Percentiles rank a stretch among this genome's conserved stretches.
These are phyloP conservation scores for Pythium aristosporum DNA, from an alignment of 352 stramenopile species.

Conservation along the genomic window DNA sequence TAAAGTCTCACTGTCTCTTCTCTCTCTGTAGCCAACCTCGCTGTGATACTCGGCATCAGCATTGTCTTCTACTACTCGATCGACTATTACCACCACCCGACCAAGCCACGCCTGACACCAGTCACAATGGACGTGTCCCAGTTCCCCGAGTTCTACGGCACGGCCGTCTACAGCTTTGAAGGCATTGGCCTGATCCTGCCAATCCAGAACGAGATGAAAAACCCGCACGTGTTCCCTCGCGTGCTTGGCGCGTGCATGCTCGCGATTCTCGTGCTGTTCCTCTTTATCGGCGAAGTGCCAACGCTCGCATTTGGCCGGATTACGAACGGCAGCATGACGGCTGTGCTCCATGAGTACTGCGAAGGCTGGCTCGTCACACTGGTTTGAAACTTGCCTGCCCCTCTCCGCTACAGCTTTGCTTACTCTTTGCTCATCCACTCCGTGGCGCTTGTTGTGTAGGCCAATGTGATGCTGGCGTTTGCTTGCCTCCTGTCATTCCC, in stretches of 20 bases:
- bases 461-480: conserved; percentile 69
- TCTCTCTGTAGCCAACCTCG: conserved; percentile 45
- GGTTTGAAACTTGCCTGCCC: conserved; percentile 20
- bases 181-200: conserved; percentile 75
- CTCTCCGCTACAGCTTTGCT: not conserved
- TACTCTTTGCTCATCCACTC: too few relatives aligned
- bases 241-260: conserved; percentile 63
- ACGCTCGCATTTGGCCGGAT: conserved; percentile 70
- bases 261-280: conserved; percentile 68
- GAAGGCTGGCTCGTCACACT: conserved; percentile 64
- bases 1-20: not conserved
- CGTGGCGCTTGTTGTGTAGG: conserved; percentile 24
- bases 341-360: conserved; percentile 70
- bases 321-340: conserved; percentile 77
- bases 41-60: conserved; percentile 59
- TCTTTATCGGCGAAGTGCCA: conserved; percentile 70
- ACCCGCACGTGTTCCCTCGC: conserved; percentile 53
- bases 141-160: conserved; percentile 75
- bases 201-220: conserved; percentile 76
- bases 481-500: conserved; percentile 76
- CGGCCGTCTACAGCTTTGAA: conserved; percentile 81
- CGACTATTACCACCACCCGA: conserved; percentile 47
- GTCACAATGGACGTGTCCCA: conserved; percentile 36
- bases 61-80: conserved; percentile 86
- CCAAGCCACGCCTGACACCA: conserved; percentile 23